Base-by-base conservation (phyloP, 768 basidiomycete genomes). In the Phaeotremella fagi region DNA sequence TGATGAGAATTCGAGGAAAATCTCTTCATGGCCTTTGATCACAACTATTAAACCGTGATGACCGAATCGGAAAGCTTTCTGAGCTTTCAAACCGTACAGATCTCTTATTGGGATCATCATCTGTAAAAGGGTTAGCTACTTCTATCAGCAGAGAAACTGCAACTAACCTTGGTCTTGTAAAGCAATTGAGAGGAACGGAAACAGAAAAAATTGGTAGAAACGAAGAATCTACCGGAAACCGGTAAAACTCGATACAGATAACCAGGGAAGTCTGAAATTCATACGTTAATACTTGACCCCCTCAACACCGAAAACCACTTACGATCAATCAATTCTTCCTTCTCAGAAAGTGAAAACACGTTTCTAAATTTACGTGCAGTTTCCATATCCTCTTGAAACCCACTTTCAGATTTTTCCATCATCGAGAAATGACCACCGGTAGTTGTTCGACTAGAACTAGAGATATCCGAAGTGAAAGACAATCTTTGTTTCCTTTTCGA, bases 61-160 rank as follows among this genome's bases (percentile, higher is more conserved):
- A 4, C 87, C 89, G 71, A 95, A 89, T 22, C 87, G 83, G 59
- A 88, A 87, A 1, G 91, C 88, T 73, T 85, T 89, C 7, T 86
- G 84, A 70, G 82, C 86, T 74, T 95, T 88, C 3, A 82, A 80
- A 11, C 88, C 81, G 36, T 98, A 78, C 33, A 98, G 82, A 73
- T 98, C 94, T 37, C 82, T 82, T 51, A 95, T 83, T 12, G 94
- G 94, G 25, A 99, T 78, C 20, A 94, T 83, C 94, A 99, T 98
- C 92, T 98, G 61, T 11, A 42, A 45, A 26, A 16, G 16, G 45
- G 33, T 43, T 48, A 11, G 51, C 31, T 16, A 25, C 46, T 47
- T 28, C 38, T 16, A n/a, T 14, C 24, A 28, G 26, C 20, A 33
- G 1, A n/a, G 35, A 25, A 48, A 6, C 25, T 58, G 20, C 42